phyloP scores from a whole-genome alignment of 805 yeast genomes.

The Hanseniaspora occidentalis region DNA sequence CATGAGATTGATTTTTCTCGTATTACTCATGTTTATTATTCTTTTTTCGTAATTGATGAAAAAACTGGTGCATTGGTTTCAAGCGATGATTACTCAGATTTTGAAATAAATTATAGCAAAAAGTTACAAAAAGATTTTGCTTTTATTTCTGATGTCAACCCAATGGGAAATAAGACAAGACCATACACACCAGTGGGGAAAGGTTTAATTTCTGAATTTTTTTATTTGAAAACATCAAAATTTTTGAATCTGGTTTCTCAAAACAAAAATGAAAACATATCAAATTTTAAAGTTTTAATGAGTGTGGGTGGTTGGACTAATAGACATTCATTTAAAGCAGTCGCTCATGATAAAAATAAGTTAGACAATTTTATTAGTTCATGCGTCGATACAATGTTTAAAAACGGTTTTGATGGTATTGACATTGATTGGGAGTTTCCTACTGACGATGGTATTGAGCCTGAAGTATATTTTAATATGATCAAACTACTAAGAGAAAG shows the following conservation, averaged over 20 bases:
- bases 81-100: conserved; percentile 59
- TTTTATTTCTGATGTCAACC: conserved; percentile 10
- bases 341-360: conserved; percentile 26
- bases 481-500: conserved; percentile 28
- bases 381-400: conserved; percentile 32
- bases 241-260: conserved; percentile 1
- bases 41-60: conserved; percentile 53
- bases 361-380: conserved; percentile 37
- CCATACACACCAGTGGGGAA: conserved; percentile 10
- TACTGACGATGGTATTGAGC: conserved; percentile 29
- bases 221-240: conserved; percentile 29
- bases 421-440: conserved; percentile 97
- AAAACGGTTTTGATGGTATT: conserved; percentile 72
- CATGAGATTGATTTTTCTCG: conserved; percentile 43
- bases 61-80: conserved; percentile 39
- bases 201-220: conserved; percentile 43
- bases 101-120: conserved; percentile 24
- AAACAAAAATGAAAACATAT: not conserved
- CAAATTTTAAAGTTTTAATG: conserved; percentile 43
- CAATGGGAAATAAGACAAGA: no score
- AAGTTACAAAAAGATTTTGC: conserved; percentile 6
- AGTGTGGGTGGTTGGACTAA: conserved; percentile 80
- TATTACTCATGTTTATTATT: conserved; percentile 63
- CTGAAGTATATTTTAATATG: conserved; percentile 31
- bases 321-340: conserved; percentile 35